Base-by-base conservation (phyloP, 305 asterid genomes). In the Plantago coronopus region DNA sequence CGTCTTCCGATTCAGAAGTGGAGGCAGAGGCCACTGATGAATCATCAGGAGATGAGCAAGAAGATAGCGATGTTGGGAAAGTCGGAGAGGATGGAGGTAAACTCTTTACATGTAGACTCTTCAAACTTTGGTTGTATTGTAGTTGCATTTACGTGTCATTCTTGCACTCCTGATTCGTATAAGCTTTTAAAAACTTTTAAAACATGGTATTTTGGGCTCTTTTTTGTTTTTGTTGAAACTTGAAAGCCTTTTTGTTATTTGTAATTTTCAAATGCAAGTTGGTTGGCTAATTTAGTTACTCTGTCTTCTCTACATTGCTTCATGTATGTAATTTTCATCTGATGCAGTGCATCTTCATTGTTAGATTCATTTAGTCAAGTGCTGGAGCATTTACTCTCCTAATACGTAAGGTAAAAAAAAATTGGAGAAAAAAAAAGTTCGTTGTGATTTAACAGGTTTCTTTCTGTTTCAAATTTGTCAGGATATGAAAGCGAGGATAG, bases 401-500 rank as follows among this genome's bases (percentile, higher is more conserved):
- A 48, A 47, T 8, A 47, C 25, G 19, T n/a, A n/a, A n/a, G n/a
- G n/a, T n/a, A n/a, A n/a, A n/a, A 56, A 13, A 45, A 53, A n/a
- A 23, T 34, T 37, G 51, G 67, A 58, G 31, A 48, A 45, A 18
- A 14, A 48, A 45, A 18, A 14, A 60, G 27, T 21, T 60, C 19
- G 19, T 47, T 59, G 68, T 37, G 42, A 37, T 37, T n/a, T 53
- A 6, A 29, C 22, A 22, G 22, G 60, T 25, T 48, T 57, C 27
- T 53, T 57, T 59, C 25, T 21, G 51, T 53, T 48, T 61, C 31
- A 11, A 43, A 12, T 34, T 47, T 69, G 58, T 70, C 86, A 93
- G 99, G 99, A 65, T 89, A 89, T 75, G 91, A 87, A 74, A 93
- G 91, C 61, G 99, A 89, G 75, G 88, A 85, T 68, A 85, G 96